These are phyloP conservation scores for Yarrowia galli DNA, from an alignment of 1,139 yeast species.

Conservation along the genomic window DNA sequence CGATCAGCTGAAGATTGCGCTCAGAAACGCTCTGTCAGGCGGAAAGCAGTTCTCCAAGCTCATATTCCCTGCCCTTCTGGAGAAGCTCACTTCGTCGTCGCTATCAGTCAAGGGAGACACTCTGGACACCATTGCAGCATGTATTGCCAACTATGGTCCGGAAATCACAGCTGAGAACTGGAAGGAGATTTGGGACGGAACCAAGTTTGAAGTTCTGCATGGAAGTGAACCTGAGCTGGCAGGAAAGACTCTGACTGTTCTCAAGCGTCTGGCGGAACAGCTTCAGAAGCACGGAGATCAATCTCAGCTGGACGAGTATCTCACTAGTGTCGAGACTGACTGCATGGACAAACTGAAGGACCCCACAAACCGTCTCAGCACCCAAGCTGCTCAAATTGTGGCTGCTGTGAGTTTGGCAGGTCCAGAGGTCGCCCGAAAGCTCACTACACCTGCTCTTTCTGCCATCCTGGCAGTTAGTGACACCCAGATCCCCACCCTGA, in stretches of 20 bases:
- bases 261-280: conserved; percentile 55
- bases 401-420: conserved; percentile 36
- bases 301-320: conserved; percentile 44
- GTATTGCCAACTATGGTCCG: conserved; percentile 61
- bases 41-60: conserved; percentile 73
- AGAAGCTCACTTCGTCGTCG: conserved; percentile 84
- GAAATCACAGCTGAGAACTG: conserved; percentile 62
- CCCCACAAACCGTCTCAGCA: conserved; percentile 61
- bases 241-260: conserved; percentile 58
- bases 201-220: conserved; percentile 86
- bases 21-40: conserved; percentile 65
- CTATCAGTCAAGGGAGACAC: conserved; percentile 80
- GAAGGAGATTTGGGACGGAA: conserved; percentile 83
- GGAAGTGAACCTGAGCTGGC: conserved; percentile 61
- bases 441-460: conserved; percentile 46
- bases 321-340: conserved; percentile 53
- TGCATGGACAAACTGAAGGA: conserved; percentile 61
- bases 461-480: conserved; percentile 50
- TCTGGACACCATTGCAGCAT: conserved; percentile 64
- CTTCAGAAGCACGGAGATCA: conserved; percentile 46
- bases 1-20: conserved; percentile 66
- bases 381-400: conserved; percentile 64
- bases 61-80: conserved; percentile 77
- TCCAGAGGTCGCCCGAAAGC: conserved; percentile 29
- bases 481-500: conserved; percentile 62